Evolutionary conservation across 306 rosid species (phyloP), one percentile per base, ranked within the genome.

Genomic region (Hippophae rhamnoides): DNA sequence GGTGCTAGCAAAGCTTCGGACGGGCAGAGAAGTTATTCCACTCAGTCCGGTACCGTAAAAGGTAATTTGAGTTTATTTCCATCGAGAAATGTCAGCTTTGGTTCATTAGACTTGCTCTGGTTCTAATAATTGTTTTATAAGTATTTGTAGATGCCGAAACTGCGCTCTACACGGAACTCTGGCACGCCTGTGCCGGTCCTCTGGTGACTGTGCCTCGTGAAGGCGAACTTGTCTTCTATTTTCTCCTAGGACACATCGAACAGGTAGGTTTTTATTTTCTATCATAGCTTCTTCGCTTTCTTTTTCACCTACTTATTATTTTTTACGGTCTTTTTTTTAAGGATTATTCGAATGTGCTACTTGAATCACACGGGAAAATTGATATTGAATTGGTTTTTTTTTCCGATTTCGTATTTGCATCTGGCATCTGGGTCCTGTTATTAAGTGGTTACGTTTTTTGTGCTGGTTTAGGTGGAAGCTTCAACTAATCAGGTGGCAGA

Each of bases 111-210:
- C 5, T 31, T 31, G 38, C 38, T 31, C 38, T 31, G 3, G 38
- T 31, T 18, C 38, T 31, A 4, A 31, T 31, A 31, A 31, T 31
- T 31, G 38, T 31, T 27, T 50, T 11, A 2, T 9, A 7, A 12
- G 9, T 45, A 64, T 5, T 26, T 46, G 51, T 68, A 87, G 98
- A 92, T 25, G 86, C 86, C 10, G 93, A 87, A 63, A 73, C 58
- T 43, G 89, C 93, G 27, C 93, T 92, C 43, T 92, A 78, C 84
- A 67, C 73, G 70, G 98, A 92, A 81, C 86, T 87, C 0, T 92
- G 98, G 98, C 90, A 88, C 66, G 90, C 96, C n/a, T 92, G 98
- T 68, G 98, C 96, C 3, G 96, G 98, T 62, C 98, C 98, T 14
- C 82, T 92, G 1, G 98, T 92, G 26, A 81, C 98, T 0, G 95